A percentile compares a stretch with the other conserved stretches of the same genome.
These are phyloP conservation scores for Diaporthe nobilis DNA, from an alignment of 2,329 filamentous ascomycete species.

Conservation along the genomic window DNA sequence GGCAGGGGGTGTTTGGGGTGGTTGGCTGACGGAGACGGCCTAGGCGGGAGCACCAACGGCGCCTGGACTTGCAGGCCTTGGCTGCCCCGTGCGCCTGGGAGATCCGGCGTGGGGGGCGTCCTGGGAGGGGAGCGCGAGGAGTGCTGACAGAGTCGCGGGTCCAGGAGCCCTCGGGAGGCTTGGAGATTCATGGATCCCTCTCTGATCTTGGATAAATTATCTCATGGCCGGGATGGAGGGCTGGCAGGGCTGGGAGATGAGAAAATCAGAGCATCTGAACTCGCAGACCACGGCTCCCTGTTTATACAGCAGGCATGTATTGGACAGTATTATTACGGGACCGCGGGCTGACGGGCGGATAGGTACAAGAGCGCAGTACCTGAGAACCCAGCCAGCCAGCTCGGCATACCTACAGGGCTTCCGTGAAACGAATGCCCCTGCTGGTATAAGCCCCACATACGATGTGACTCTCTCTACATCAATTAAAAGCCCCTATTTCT, in stretches of 20 bases:
- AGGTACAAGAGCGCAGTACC: background rate
- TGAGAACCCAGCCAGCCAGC: too few species aligned
- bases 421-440: too few species aligned
- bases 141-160: slow-evolving; percentile 1
- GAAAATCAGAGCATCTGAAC: slow-evolving; percentile 19
- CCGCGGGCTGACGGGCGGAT: slow-evolving; percentile 21
- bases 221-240: slow-evolving; percentile 14
- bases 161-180: slow-evolving; percentile 6
- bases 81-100: slow-evolving; percentile 27
- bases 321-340: slow-evolving; percentile 14
- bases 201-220: slow-evolving; percentile 27
- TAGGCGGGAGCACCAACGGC: slow-evolving; percentile 26
- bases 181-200: slow-evolving; percentile 14
- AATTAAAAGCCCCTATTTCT: too few species aligned
- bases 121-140: background rate
- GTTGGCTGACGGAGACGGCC: slow-evolving; percentile 25
- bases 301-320: slow-evolving; percentile 10
- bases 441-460: too few species aligned
- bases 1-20: slow-evolving; percentile 18
- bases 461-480: too few species aligned
- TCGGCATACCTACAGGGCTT: background rate
- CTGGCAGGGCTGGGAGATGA: slow-evolving; percentile 28
- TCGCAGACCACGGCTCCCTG: slow-evolving; percentile 19
- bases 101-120: background rate
- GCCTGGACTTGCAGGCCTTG: slow-evolving; percentile 23